A percentile compares a stretch with the other conserved stretches of the same genome.
phyloP scores from a whole-genome alignment of 768 basidiomycete species.

The Tylopilus vinaceipallidus region DNA sequence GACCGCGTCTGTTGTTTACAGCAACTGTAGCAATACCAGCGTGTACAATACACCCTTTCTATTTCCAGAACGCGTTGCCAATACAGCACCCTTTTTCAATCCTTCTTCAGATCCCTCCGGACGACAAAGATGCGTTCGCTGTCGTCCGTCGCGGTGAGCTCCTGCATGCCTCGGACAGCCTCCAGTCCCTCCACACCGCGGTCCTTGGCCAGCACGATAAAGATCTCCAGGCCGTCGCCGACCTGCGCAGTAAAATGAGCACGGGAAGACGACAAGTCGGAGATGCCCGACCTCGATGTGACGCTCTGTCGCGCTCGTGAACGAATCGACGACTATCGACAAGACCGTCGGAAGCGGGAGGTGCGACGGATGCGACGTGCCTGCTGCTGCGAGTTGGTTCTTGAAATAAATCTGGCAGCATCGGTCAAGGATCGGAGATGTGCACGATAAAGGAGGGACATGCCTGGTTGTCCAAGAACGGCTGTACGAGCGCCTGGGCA shows the following conservation, averaged over 20 bases:
- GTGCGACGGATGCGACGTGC: slow-evolving; percentile 73
- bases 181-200: slow-evolving; percentile 60
- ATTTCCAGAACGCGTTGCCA: neutral
- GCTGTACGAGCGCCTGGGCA: slow-evolving; percentile 92
- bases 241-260: slow-evolving; percentile 49
- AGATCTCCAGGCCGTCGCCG: slow-evolving; percentile 94
- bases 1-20: no score
- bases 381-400: slow-evolving; percentile 81
- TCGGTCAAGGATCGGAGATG: slow-evolving; percentile 44
- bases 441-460: slow-evolving; percentile 35
- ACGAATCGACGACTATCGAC: slow-evolving; percentile 89
- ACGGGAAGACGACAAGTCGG: neutral
- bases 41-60: neutral
- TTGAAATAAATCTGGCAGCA: slow-evolving; percentile 90
- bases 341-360: slow-evolving; percentile 80
- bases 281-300: slow-evolving; percentile 83
- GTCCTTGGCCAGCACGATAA: slow-evolving; percentile 74
- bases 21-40: no score
- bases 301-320: slow-evolving; percentile 95
- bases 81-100: slow-evolving; percentile 39
- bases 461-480: slow-evolving; percentile 98
- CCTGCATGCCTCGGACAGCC: slow-evolving; percentile 54
- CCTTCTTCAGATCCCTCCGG: slow-evolving; percentile 79
- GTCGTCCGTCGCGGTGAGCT: slow-evolving; percentile 57
- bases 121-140: slow-evolving; percentile 78